These are phyloP conservation scores for Mucor mucedo DNA, from an alignment of 371 early-diverging fungal species.

Conservation along the genomic window DNA sequence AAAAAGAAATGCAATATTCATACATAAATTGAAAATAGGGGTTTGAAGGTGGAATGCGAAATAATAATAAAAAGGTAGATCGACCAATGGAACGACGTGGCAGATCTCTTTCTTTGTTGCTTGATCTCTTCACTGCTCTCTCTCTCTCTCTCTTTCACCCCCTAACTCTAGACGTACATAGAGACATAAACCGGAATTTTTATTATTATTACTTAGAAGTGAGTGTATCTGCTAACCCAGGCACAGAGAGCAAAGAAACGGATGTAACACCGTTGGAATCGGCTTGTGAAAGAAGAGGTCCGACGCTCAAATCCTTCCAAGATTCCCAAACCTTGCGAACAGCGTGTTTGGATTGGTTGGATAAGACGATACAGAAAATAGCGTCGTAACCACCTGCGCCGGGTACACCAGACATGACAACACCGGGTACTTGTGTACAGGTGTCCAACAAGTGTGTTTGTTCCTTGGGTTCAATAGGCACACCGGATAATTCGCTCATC, in stretches of 20 bases:
- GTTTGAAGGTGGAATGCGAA: no score
- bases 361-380: constrained; percentile 83
- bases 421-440: constrained; percentile 76
- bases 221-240: constrained; percentile 27
- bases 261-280: constrained; percentile 56
- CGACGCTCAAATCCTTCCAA: constrained; percentile 79
- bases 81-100: no score
- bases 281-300: constrained; percentile 73
- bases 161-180: no score
- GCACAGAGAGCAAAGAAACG: constrained; percentile 26
- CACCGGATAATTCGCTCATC: constrained; percentile 75
- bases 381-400: constrained; percentile 98
- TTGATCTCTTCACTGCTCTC: no score
- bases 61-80: no score
- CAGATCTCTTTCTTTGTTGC: no score
- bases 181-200: no score
- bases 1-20: no score
- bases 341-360: constrained; percentile 48
- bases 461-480: constrained; percentile 88
- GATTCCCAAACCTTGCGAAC: constrained; percentile 68
- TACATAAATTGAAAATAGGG: no score
- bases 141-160: no score
- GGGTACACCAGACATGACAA: constrained; percentile 92
- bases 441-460: constrained; percentile 88
- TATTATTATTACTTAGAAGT: neutral